Evolutionary conservation across 495 filamentous ascomycete genomes (phyloP).

Genomic region (Cladorrhinum samala): DNA sequence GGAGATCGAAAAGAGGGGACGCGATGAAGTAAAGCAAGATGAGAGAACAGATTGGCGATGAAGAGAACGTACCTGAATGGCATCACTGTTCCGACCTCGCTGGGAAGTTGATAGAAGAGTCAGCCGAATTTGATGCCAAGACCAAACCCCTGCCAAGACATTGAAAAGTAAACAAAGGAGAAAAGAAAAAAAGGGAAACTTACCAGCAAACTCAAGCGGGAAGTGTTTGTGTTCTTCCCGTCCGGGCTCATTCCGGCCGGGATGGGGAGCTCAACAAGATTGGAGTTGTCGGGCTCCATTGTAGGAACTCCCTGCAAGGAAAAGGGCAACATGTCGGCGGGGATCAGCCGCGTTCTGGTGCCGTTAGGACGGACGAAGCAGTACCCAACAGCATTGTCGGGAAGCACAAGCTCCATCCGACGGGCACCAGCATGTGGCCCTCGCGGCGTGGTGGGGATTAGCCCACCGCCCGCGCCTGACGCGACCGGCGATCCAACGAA

Average conservation of each 20-base stretch:
- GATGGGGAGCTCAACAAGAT: constrained; percentile 38
- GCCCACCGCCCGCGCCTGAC: neutral
- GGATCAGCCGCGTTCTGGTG: constrained; percentile 54
- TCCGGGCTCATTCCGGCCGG: constrained; percentile 29
- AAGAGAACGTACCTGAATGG: constrained; percentile 30
- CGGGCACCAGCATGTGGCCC: neutral
- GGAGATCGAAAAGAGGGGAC: constrained; percentile 1
- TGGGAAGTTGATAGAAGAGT: neutral
- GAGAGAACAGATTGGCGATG: neutral
- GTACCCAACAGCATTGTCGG: constrained; percentile 27
- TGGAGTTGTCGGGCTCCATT: constrained; percentile 19
- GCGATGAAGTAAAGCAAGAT: neutral
- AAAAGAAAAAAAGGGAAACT: constrained; percentile 9
- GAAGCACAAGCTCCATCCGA: neutral
- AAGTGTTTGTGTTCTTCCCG: constrained; percentile 30
- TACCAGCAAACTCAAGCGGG: constrained; percentile 17
- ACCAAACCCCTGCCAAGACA: neutral
- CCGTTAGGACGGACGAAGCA: constrained; percentile 55
- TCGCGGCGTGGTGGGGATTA: neutral
- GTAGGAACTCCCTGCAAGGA: constrained; percentile 30
- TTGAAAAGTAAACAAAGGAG: neutral
- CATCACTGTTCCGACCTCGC: constrained; percentile 10
- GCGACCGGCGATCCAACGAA: no score
- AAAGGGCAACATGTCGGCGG: constrained; percentile 56
- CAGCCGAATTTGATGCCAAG: neutral